These are phyloP conservation scores for Puccinia polysora DNA, from an alignment of 1,284 basidiomycete species.

Conservation along the genomic window DNA sequence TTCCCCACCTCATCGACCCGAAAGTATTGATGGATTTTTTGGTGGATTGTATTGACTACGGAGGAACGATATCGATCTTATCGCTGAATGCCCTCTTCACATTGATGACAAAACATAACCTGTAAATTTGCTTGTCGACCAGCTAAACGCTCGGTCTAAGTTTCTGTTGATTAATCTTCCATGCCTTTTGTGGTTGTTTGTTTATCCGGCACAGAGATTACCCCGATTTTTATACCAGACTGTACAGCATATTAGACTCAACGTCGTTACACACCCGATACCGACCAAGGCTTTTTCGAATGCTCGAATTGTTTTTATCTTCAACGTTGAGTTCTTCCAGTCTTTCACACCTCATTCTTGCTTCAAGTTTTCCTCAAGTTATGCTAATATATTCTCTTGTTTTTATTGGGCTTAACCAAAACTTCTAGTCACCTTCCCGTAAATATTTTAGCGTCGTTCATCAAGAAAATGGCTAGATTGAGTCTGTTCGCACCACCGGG, in stretches of 20 bases:
- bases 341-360: not conserved
- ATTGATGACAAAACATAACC: slow-evolving; percentile 85
- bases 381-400: too few relatives aligned
- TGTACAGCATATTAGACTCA: slow-evolving; percentile 81
- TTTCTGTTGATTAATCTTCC: not conserved
- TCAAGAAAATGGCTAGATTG: slow-evolving; percentile 81
- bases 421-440: slow-evolving; percentile 73
- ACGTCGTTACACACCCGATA: slow-evolving; percentile 86
- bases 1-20: slow-evolving; percentile 73
- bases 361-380: slow-evolving; percentile 23
- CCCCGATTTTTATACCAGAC: slow-evolving; percentile 87
- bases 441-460: slow-evolving; percentile 82
- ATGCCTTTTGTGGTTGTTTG: slow-evolving; percentile 5
- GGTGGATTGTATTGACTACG: slow-evolving; percentile 75
- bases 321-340: slow-evolving; percentile 64
- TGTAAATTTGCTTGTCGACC: slow-evolving; percentile 60
- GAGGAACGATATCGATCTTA: slow-evolving; percentile 81
- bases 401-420: too few relatives aligned
- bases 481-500: slow-evolving; percentile 81
- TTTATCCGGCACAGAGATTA: slow-evolving; percentile 65
- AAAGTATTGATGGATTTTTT: slow-evolving; percentile 88
- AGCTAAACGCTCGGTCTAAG: not conserved
- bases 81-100: slow-evolving; percentile 87
- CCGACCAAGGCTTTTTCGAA: slow-evolving; percentile 87
- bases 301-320: slow-evolving; percentile 81